A percentile compares a stretch with the other conserved stretches of the same genome.
Evolutionary conservation across 441 rosid genomes (phyloP).

Genomic region (Corymbia calophylla): DNA sequence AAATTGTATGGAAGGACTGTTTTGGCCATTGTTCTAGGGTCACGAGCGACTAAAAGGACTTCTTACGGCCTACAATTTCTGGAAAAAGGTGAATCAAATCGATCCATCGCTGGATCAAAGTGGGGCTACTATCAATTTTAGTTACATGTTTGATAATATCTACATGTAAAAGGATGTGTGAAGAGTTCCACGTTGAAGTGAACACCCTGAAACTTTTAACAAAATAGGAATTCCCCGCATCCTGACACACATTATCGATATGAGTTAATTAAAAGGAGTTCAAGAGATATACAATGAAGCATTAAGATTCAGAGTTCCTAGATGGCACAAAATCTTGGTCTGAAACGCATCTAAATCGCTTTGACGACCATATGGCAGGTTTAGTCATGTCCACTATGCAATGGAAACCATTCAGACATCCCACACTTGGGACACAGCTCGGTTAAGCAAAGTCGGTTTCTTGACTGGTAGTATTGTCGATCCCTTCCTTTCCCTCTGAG

Average conservation of each 20-base stretch:
- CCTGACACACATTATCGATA: neutral
- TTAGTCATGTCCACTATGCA: neutral
- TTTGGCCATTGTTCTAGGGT: neutral
- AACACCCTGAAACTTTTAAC: neutral
- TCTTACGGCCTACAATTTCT: neutral
- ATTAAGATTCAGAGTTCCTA: neutral
- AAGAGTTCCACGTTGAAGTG: neutral
- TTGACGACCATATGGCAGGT: neutral
- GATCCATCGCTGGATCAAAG: neutral
- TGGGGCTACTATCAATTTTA: neutral
- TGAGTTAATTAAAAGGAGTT: neutral
- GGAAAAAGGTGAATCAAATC: neutral
- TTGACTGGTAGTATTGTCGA: neutral
- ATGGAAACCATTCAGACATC: neutral
- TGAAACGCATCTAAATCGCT: neutral
- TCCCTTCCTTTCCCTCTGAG: neutral
- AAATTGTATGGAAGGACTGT: neutral
- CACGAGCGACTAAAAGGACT: neutral
- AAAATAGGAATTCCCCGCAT: neutral
- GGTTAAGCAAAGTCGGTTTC: neutral
- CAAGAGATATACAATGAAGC: neutral
- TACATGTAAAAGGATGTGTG: neutral
- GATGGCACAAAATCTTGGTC: neutral
- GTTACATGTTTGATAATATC: neutral
- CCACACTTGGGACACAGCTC: neutral